These are phyloP conservation scores for Gossypium stocksii DNA, from an alignment of 345 rosid species.

Conservation along the genomic window DNA sequence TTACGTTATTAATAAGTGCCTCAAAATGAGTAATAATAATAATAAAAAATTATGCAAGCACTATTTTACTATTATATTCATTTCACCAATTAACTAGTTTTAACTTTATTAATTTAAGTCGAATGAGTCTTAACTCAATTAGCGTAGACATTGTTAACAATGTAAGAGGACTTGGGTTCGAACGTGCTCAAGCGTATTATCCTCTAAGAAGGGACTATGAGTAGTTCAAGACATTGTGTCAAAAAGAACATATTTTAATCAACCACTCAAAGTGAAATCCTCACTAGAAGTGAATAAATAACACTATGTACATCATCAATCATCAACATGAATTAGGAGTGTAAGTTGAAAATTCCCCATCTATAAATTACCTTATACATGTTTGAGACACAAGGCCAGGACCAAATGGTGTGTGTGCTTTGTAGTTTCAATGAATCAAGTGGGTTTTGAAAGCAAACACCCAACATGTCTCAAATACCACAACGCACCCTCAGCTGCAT, in stretches of 20 bases:
- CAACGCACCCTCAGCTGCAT: constrained; percentile 64
- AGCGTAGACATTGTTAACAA: rapidly evolving
- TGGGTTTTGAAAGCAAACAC: constrained; percentile 11
- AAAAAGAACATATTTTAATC: background rate
- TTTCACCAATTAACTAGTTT: too few species aligned
- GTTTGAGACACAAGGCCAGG: background rate
- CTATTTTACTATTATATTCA: too few species aligned
- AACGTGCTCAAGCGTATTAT: too few species aligned
- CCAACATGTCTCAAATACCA: constrained; percentile 57
- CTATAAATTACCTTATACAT: too few species aligned
- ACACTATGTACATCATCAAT: background rate
- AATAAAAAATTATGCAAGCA: too few species aligned
- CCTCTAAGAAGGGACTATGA: rapidly evolving
- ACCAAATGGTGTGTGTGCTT: background rate
- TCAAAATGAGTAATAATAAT: too few species aligned
- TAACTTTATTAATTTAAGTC: too few species aligned
- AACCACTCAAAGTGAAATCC: background rate
- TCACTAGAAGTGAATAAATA: background rate
- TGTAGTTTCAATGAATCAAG: background rate
- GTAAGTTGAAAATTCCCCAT: background rate
- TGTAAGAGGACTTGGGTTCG: rapidly evolving
- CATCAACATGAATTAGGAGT: background rate
- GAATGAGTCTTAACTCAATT: too few species aligned
- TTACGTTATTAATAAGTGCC: too few species aligned
- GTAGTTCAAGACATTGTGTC: rapidly evolving